Evolutionary conservation across 176 grass and related monocot genomes (phyloP).

Genomic region (Bromus sterilis): DNA sequence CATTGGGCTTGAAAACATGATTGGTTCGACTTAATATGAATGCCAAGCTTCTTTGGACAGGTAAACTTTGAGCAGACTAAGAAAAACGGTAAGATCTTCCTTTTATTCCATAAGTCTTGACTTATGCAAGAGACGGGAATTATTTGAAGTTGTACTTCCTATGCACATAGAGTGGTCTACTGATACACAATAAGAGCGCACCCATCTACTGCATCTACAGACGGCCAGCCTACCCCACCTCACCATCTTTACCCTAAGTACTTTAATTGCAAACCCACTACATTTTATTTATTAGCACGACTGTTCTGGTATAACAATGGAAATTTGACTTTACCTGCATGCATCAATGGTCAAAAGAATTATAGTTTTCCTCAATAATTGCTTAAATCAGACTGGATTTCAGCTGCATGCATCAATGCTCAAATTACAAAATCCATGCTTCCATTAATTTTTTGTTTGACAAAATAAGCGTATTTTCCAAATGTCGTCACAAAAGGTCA

Average conservation of each 20-base stretch:
- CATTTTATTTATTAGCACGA: background rate
- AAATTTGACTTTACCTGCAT: background rate
- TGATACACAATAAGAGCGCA: background rate
- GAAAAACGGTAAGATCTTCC: background rate
- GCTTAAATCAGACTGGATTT: background rate
- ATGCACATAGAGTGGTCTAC: background rate
- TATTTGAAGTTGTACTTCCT: background rate
- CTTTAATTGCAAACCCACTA: background rate
- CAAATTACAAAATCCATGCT: background rate
- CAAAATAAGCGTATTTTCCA: background rate
- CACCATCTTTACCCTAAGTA: background rate
- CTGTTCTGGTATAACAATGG: background rate
- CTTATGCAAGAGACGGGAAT: background rate
- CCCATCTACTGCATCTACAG: background rate
- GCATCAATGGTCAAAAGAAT: background rate
- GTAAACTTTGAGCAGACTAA: background rate
- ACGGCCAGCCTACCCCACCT: background rate
- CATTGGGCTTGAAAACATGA: conserved; percentile 5
- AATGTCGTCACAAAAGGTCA: background rate
- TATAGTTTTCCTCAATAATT: background rate
- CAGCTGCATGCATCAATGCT: background rate
- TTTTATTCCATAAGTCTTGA: background rate
- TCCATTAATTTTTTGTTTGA: background rate
- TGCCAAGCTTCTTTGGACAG: background rate
- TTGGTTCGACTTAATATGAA: background rate